phyloP scores from a whole-genome alignment of 495 filamentous ascomycete species.

The Bacidia gigantensis region DNA sequence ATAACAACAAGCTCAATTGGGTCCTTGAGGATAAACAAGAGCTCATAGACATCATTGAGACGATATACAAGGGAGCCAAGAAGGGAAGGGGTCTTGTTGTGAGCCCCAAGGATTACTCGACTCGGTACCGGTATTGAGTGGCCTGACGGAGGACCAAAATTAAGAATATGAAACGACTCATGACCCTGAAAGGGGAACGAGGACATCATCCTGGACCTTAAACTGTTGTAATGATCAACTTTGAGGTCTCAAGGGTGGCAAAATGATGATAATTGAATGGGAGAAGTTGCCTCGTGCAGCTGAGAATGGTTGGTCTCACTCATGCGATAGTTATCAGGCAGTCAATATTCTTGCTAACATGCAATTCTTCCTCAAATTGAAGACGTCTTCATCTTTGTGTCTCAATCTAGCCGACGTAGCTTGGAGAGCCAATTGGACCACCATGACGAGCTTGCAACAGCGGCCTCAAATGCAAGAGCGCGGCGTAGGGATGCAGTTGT shows the following conservation, averaged over 20 bases:
- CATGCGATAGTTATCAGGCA: background rate
- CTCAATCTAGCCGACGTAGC: too few relatives aligned
- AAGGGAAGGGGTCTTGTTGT: slow-evolving; percentile 93
- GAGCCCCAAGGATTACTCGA: slow-evolving; percentile 87
- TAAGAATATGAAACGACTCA: background rate
- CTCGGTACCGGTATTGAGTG: slow-evolving; percentile 59
- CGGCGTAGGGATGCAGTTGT: too few relatives aligned
- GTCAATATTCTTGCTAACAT: background rate
- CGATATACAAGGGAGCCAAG: slow-evolving; percentile 92
- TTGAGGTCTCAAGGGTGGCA: too few relatives aligned
- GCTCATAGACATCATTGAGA: slow-evolving; percentile 96
- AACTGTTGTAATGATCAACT: too few relatives aligned
- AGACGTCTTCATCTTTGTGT: background rate
- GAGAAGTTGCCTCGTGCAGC: background rate
- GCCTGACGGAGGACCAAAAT: background rate
- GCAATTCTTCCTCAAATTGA: background rate
- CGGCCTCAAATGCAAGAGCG: too few relatives aligned
- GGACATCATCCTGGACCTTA: too few relatives aligned
- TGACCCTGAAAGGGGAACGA: background rate
- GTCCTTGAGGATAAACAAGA: slow-evolving; percentile 98
- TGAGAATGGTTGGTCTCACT: slow-evolving; percentile 12
- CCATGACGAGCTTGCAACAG: too few relatives aligned
- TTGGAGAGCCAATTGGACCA: too few relatives aligned
- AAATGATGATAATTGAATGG: too few relatives aligned
- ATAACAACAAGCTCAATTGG: slow-evolving; percentile 98